Percentiles rank a stretch among this genome's conserved stretches.
Evolutionary conservation across 805 yeast genomes (phyloP).

Genomic region (Kuraishia piskuri): DNA sequence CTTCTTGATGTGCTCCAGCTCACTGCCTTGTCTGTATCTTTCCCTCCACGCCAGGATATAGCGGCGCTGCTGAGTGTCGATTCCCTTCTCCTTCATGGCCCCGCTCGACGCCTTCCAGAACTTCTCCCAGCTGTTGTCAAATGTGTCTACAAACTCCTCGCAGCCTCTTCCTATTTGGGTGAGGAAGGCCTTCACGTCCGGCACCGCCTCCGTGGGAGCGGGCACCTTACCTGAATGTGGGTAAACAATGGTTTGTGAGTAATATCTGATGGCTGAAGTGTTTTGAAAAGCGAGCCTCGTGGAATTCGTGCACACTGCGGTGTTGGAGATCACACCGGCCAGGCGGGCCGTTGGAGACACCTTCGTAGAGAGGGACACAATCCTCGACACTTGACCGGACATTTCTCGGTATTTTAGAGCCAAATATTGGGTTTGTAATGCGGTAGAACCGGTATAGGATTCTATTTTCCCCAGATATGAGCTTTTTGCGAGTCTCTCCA

Average conservation of each 20-base stretch:
- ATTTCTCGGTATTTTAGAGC: not conserved
- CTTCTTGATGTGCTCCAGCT: conserved; percentile 42
- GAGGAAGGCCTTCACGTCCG: conserved; percentile 70
- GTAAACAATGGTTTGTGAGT: not conserved
- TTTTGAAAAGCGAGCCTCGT: too few species aligned
- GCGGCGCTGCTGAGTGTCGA: conserved; percentile 63
- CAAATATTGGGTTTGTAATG: too few species aligned
- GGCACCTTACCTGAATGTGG: conserved; percentile 22
- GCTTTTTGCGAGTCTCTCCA: too few species aligned
- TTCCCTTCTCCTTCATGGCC: conserved; percentile 65
- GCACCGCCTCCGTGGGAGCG: conserved; percentile 41
- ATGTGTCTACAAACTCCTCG: conserved; percentile 55
- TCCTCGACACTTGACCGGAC: not conserved
- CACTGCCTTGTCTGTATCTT: conserved; percentile 47
- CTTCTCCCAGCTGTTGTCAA: conserved; percentile 63
- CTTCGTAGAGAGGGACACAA: not conserved
- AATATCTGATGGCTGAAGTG: not conserved
- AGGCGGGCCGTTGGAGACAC: not conserved
- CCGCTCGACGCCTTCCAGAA: conserved; percentile 49
- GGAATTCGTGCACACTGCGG: too few species aligned
- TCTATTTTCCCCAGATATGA: too few species aligned
- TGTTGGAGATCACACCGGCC: too few species aligned
- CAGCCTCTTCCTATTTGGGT: conserved; percentile 71
- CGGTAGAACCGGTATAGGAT: not conserved
- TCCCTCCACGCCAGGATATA: conserved; percentile 71